Base-by-base conservation (phyloP, 108 stramenopile species). In the Epipyxis sp. region DNA sequence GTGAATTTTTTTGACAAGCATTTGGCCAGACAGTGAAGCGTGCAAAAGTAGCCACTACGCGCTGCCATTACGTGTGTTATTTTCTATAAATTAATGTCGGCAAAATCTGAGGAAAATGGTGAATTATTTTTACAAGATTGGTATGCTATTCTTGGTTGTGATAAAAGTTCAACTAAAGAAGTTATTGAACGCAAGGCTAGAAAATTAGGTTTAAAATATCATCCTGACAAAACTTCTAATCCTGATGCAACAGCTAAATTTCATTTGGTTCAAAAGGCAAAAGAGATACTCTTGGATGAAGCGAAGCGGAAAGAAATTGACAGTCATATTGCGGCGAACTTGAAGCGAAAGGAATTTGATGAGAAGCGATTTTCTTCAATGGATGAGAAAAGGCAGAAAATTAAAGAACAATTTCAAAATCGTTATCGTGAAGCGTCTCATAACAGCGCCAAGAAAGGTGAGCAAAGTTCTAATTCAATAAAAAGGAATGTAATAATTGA, bases 271-370 rank as follows among this genome's bases (percentile, higher is more conserved):
- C 71, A 74, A 42, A 46, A 57, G 44, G 71, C 71, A 13, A 74
- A 74, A 39, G 71, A 74, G 16, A 54, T 54, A 16, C 50, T 74
- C 3, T 13, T 32, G 34, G 71, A 74, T 74, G 71, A 74, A 13
- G 43, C 10, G 3, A 74, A 74, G 50, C 16, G 34, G 29, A 46
- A 57, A 27, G 50, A 27, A 10, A 54, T 54, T 37, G 71, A 74
- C 43, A 42, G 43, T 6, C 27, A 74, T 32, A 43, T 30, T 54
- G 27, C 46, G 20, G 6, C 3, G 32, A 6, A 16, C 3, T 30
- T n/a, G 32, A 74, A 74, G 50, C 44, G 71, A 35, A 37, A 74
- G 50, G 71, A 74, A 13, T 74, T 43, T 39, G 71, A 74, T n/a
- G 46, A 42, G n/a, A 27, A 20, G 10, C 71, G 71, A 13, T 42